Percentiles rank a stretch among this genome's conserved stretches.
Evolutionary conservation across 139 green algal genomes (phyloP).

Genomic region (Coelastrella sp.): DNA sequence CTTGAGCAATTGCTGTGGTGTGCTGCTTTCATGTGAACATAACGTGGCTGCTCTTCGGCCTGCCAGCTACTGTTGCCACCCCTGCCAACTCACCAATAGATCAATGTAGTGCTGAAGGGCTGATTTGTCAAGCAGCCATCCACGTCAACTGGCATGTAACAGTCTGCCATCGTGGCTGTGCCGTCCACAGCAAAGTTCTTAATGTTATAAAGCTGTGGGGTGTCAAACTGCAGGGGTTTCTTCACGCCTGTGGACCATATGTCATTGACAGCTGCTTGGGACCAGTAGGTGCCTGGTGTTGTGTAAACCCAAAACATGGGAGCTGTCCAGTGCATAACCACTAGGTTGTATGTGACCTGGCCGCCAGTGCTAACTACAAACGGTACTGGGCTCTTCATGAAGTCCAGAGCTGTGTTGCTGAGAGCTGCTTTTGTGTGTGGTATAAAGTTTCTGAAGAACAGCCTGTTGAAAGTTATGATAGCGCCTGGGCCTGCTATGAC

Average conservation of each 20-base stretch:
- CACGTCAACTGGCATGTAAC: conserved; percentile 46
- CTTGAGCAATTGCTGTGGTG: no score
- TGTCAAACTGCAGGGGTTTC: neutral
- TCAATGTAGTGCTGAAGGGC: conserved; percentile 19
- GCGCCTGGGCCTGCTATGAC: neutral
- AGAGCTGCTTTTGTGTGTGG: neutral
- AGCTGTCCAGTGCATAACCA: conserved; percentile 32
- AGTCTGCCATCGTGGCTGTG: conserved; percentile 9
- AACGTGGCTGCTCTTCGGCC: no score
- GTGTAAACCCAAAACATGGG: conserved; percentile 34
- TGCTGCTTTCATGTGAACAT: no score
- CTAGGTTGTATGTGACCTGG: conserved; percentile 24
- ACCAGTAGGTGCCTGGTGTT: conserved; percentile 17
- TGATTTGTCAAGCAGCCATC: conserved; percentile 31
- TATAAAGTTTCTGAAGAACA: conserved; percentile 40
- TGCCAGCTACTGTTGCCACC: no score
- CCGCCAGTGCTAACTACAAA: neutral
- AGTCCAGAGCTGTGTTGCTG: neutral
- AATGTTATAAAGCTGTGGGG: conserved; percentile 23
- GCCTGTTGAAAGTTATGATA: conserved; percentile 26
- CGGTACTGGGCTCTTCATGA: conserved; percentile 26
- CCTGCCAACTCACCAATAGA: conserved; percentile 45
- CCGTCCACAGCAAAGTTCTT: conserved; percentile 10
- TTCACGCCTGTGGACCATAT: neutral
- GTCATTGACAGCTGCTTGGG: neutral